phyloP scores from a whole-genome alignment of 805 yeast genomes.

The Pichia scutulata region DNA sequence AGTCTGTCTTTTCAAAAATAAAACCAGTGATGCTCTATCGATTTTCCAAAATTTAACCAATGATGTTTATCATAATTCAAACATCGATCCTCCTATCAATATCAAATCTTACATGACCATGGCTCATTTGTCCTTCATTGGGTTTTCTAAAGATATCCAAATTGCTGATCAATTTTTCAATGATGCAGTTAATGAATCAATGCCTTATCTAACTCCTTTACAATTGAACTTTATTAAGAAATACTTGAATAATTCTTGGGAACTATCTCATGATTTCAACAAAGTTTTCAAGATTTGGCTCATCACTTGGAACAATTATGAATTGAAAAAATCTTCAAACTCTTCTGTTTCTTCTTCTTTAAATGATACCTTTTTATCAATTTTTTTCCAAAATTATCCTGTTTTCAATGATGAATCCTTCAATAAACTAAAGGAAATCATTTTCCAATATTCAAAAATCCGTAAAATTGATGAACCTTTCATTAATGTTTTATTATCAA shows the following conservation, averaged over 20 bases:
- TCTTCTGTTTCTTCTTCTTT: slow-evolving; percentile 67
- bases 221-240: slow-evolving; percentile 69
- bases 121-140: slow-evolving; percentile 72
- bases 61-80: slow-evolving; percentile 33
- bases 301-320: slow-evolving; percentile 51
- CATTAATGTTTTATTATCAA: slow-evolving; percentile 65
- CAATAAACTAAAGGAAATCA: slow-evolving; percentile 46
- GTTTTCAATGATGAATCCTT: slow-evolving; percentile 48
- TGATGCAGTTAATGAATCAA: slow-evolving; percentile 58
- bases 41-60: slow-evolving; percentile 54
- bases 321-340: slow-evolving; percentile 39
- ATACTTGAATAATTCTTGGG: slow-evolving; percentile 54
- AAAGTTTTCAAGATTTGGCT: slow-evolving; percentile 56
- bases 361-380: slow-evolving; percentile 59
- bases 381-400: slow-evolving; percentile 56
- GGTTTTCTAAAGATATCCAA: slow-evolving; percentile 62
- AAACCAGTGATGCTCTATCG: slow-evolving; percentile 56
- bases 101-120: slow-evolving; percentile 51
- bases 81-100: slow-evolving; percentile 30
- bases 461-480: slow-evolving; percentile 72
- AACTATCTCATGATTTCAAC: slow-evolving; percentile 48
- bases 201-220: slow-evolving; percentile 64
- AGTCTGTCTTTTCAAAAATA: slow-evolving; percentile 59
- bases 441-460: slow-evolving; percentile 46
- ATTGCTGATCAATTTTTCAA: slow-evolving; percentile 70